A percentile compares a stretch with the other conserved stretches of the same genome.
Conservation (phyloP, 768 basidiomycete species). For the Dictyophora rubrovolvata region DNA sequence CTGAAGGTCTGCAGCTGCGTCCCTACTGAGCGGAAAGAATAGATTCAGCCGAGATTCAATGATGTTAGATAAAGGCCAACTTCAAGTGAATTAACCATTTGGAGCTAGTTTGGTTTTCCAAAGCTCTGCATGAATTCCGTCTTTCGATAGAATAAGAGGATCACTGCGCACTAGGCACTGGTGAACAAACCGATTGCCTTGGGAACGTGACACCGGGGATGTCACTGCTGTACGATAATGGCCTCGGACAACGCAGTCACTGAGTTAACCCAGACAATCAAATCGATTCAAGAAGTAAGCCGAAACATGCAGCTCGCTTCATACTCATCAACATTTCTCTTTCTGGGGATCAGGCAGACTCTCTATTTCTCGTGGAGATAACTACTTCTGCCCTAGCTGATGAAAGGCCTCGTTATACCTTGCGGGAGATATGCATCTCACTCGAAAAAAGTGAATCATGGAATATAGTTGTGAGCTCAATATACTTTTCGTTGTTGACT, state of each 20-base stretch:
- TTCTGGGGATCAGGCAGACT: not conserved
- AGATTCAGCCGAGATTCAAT: too few relatives aligned
- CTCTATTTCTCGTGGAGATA: conserved; percentile 4
- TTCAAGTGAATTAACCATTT: too few relatives aligned
- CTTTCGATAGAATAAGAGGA: too few relatives aligned
- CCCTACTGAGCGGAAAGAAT: too few relatives aligned
- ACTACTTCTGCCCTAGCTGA: not conserved
- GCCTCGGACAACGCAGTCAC: not conserved
- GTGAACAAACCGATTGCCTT: too few relatives aligned
- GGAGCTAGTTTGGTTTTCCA: too few relatives aligned
- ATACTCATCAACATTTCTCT: not conserved
- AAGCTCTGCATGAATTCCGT: too few relatives aligned
- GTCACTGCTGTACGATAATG: not conserved
- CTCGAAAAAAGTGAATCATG: not conserved
- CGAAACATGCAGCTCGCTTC: not conserved
- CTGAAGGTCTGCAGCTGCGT: too few relatives aligned
- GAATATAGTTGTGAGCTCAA: not conserved
- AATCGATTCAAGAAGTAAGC: not conserved
- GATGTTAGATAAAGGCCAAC: too few relatives aligned
- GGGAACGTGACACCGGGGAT: not conserved
- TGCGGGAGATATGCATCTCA: not conserved
- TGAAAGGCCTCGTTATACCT: not conserved
- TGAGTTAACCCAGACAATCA: not conserved
- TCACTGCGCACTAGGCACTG: too few relatives aligned
- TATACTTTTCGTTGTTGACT: not conserved